Base-by-base conservation (phyloP, 441 rosid genomes). In the Mallotus repandus region DNA sequence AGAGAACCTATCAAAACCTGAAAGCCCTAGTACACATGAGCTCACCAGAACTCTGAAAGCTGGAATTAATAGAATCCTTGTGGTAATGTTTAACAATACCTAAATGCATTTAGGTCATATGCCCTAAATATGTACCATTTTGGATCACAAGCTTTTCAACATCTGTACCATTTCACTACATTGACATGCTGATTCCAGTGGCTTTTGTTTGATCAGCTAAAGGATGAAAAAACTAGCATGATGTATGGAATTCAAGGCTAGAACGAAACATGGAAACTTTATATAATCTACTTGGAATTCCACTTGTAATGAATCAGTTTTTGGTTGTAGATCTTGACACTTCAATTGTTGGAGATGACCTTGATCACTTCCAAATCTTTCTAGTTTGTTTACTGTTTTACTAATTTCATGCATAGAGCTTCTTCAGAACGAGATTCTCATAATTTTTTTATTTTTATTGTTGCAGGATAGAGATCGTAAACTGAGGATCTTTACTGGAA, bases 381-480 rank as follows among this genome's bases (percentile, higher is more conserved):
- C 29, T 25, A 25, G 29, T 25, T 25, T 25, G 29, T 25, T 25
- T 25, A 25, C 29, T 25, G 29, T 25, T 25, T 25, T 25, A 25
- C 29, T 25, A 25, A 25, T 25, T 25, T 25, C 29, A 25, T 25
- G 29, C 29, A 25, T 25, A 25, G 0, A 0, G 29, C 29, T 25
- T 25, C 29, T 0, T 25, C 29, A 25, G 29, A 25, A 25, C 1
- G 29, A 25, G 29, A 25, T 25, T 25, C 29, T 25, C 29, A 25
- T 25, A 25, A 25, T 25, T 25, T 25, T 0, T 25, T 25, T 0
- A 25, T 25, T 25, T 25, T 25, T 25, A 25, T 25, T 25, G 29
- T 64, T 81, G 80, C 83, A 96, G 98, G 99, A 93, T 79, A 84
- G 99, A 72, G 99, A 96, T 81, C 81, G 91, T 66, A 96, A 93